A percentile compares a stretch with the other conserved stretches of the same genome.
Conservation (phyloP, 164 flowering plant species). For the Stephania cephalantha region DNA sequence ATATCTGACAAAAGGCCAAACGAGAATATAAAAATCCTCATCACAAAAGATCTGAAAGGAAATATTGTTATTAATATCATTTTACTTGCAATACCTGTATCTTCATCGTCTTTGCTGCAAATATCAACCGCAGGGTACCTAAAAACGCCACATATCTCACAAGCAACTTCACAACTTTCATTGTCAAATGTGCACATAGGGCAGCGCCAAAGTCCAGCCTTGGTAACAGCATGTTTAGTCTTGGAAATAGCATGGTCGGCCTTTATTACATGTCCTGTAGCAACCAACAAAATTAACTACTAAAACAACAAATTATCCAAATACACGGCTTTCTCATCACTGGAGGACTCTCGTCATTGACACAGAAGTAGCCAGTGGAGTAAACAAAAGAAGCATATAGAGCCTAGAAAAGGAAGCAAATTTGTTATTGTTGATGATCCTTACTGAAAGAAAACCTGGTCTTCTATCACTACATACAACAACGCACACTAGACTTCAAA, state of each 20-base stretch:
- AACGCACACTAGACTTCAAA: no score
- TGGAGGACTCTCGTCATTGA: no score
- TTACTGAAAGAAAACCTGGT: no score
- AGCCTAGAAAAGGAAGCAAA: no score
- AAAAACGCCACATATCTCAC: constrained; percentile 93
- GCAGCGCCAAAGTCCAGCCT: constrained; percentile 65
- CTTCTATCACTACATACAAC: no score
- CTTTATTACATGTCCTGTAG: constrained; percentile 28
- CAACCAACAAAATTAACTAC: constrained; percentile 5
- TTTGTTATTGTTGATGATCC: no score
- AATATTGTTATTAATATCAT: neutral
- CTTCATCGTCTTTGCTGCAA: constrained; percentile 21
- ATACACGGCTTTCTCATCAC: neutral
- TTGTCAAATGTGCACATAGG: constrained; percentile 88
- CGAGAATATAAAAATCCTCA: neutral
- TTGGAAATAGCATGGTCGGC: constrained; percentile 20
- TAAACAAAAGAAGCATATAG: no score
- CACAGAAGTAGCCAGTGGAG: no score
- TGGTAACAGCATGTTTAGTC: constrained; percentile 20
- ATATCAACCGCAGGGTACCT: constrained; percentile 41
- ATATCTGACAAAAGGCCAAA: constrained; percentile 6
- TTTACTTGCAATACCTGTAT: constrained; percentile 37
- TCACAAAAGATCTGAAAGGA: neutral
- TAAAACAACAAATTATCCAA: neutral
- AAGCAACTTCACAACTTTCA: constrained; percentile 50